phyloP scores from a whole-genome alignment of 169 alveolate genomes.

The Neospora caninum region DNA sequence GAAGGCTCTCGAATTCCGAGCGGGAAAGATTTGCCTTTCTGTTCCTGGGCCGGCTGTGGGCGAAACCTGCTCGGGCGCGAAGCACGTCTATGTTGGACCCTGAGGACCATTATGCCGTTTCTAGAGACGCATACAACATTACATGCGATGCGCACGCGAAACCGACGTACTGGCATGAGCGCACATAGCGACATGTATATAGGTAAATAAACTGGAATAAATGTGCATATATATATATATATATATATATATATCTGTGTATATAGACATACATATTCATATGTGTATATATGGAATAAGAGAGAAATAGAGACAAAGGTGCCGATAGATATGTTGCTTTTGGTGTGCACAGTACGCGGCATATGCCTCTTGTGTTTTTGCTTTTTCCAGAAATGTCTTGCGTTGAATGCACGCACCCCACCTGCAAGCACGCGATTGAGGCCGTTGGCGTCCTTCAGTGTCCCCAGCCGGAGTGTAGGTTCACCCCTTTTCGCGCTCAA shows the following conservation, averaged over 20 bases:
- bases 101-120: no score
- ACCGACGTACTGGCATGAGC: no score
- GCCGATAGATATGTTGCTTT: background rate
- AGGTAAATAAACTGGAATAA: no score
- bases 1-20: no score
- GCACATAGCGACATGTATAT: no score
- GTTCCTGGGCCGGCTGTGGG: no score
- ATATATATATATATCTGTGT: background rate
- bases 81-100: no score
- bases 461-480: slow-evolving; percentile 61
- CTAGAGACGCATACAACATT: no score
- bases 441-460: slow-evolving; percentile 63
- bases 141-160: no score
- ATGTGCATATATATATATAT: background rate
- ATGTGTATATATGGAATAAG: background rate
- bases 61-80: no score
- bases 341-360: background rate
- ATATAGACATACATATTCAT: background rate
- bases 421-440: slow-evolving; percentile 68
- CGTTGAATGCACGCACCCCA: slow-evolving; percentile 74
- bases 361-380: background rate
- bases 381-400: slow-evolving; percentile 68
- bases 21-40: no score
- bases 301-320: background rate
- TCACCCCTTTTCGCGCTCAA: slow-evolving; percentile 16